These are phyloP conservation scores for Penicillium dipodomyicola DNA, from an alignment of 495 filamentous ascomycete species.

Conservation along the genomic window DNA sequence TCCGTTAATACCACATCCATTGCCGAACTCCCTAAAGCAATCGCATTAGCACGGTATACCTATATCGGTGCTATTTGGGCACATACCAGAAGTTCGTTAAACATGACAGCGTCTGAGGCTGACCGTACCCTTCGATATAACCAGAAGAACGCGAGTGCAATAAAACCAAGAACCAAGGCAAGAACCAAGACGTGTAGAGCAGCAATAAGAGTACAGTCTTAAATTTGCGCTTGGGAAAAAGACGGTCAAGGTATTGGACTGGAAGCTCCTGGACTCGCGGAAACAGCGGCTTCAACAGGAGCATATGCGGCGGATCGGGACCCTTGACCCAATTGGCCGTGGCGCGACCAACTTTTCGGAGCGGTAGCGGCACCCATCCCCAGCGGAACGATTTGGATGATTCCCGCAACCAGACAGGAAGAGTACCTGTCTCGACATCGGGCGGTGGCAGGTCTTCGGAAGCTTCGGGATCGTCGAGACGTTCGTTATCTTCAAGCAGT, in stretches of 20 bases:
- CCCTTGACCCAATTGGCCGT: conserved; percentile 67
- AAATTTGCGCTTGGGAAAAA: conserved; percentile 62
- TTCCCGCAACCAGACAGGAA: conserved; percentile 54
- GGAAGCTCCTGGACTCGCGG: conserved; percentile 68
- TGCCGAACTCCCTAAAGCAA: conserved; percentile 58
- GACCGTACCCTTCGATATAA: conserved; percentile 67
- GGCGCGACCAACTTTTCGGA: conserved; percentile 48
- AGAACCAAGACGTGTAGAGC: conserved; percentile 67
- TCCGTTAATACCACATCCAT: conserved; percentile 76
- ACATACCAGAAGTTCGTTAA: conserved; percentile 57
- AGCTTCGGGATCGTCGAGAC: conserved; percentile 40
- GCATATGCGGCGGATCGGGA: conserved; percentile 60
- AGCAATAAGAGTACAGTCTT: conserved; percentile 57
- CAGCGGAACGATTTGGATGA: conserved; percentile 54
- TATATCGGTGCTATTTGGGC: not conserved
- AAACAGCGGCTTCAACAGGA: conserved; percentile 67
- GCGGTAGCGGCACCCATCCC: conserved; percentile 51
- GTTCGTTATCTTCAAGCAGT: conserved; percentile 38
- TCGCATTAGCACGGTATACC: not conserved
- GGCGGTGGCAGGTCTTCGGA: conserved; percentile 38
- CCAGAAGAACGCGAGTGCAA: conserved; percentile 59
- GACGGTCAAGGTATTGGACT: conserved; percentile 56
- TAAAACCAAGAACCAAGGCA: conserved; percentile 67
- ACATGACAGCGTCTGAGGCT: conserved; percentile 65
- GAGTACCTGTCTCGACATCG: conserved; percentile 38